Evolutionary conservation across 345 rosid species (phyloP), one percentile per base, ranked within the genome.

Genomic region (Heritiera fomes): DNA sequence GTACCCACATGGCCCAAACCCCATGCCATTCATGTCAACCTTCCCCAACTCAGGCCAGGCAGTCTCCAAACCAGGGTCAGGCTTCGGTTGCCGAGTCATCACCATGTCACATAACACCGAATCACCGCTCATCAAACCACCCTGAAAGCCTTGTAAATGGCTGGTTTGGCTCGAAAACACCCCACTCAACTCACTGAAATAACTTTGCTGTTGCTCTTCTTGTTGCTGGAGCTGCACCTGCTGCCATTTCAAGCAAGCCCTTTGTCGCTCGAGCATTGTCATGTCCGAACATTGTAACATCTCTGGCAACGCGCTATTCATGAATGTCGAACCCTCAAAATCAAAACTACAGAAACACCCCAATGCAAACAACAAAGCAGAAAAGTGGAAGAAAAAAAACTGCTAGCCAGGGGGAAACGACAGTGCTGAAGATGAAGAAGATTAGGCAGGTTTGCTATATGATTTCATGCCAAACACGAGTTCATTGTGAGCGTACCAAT

Each of bases 221-320:
- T 49, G 84, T 69, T 41, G 80, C 14, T 66, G 89, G n/a, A 76
- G 15, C 40, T 66, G 82, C 1, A 85, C 86, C 15, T 85, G 84
- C 32, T 86, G 86, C 85, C 88, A 82, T 73, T 83, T 82, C 71
- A 82, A 74, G 47, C 80, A 78, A 77, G 86, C 87, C 47, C 85
- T 82, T 81, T 92, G 97, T 63, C 95, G 81, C 66, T 93, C 97
- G 38, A 91, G 85, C 72, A 88, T 91, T 1, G 92, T 89, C 89
- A 85, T 77, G 83, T 88, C 91, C 10, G 90, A 73, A 80, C 78
- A 84, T 82, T 83, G 84, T 75, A 87, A 50, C 86, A 87, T 84
- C 77, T 84, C 87, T 7, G 83, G 78, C 67, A 63, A 52, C 18
- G 85, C 82, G 73, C 83, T 81, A 43, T 86, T 79, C 87, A 88